Conservation (phyloP, 768 basidiomycete genomes). For the Lactarius deliciosus region DNA sequence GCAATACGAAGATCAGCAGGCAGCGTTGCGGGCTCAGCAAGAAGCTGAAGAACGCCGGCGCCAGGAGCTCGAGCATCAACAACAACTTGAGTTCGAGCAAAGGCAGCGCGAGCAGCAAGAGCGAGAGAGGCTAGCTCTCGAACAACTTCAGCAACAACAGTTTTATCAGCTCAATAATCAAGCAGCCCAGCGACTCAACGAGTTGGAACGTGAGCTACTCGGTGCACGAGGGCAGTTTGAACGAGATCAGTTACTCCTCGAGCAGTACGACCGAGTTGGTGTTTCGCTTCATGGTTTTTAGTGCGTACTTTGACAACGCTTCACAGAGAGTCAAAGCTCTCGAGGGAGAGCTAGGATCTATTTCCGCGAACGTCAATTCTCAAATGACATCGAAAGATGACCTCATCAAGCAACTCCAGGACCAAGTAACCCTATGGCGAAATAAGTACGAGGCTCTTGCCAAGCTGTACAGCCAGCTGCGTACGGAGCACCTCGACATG, state of each 20-base stretch:
- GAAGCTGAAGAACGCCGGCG: conserved; percentile 83
- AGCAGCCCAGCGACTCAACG: conserved; percentile 69
- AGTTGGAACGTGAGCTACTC: conserved; percentile 87
- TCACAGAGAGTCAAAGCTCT: conserved; percentile 89
- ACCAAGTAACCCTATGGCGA: conserved; percentile 95
- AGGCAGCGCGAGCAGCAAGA: conserved; percentile 87
- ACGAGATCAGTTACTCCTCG: conserved; percentile 94
- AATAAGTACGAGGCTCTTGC: conserved; percentile 99
- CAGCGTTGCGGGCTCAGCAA: conserved; percentile 75
- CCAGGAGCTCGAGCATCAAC: conserved; percentile 70
- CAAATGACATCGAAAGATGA: conserved; percentile 94
- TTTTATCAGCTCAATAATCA: conserved; percentile 80
- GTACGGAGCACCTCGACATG: conserved; percentile 96
- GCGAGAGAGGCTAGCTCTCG: conserved; percentile 83
- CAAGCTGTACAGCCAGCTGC: conserved; percentile 96
- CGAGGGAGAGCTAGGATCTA: conserved; percentile 80
- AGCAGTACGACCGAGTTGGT: conserved; percentile 93
- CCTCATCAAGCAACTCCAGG: conserved; percentile 90
- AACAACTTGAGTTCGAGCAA: conserved; percentile 87
- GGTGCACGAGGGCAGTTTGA: conserved; percentile 97
- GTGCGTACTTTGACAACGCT: not conserved
- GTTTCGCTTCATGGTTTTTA: conserved; percentile 4
- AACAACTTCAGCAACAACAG: conserved; percentile 81
- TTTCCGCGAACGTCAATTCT: conserved; percentile 72
- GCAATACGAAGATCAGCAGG: conserved; percentile 94